Evolutionary conservation across 768 basidiomycete genomes (phyloP), one percentile per base, ranked within the genome.

Genomic region (Sarcomyxa edulis): DNA sequence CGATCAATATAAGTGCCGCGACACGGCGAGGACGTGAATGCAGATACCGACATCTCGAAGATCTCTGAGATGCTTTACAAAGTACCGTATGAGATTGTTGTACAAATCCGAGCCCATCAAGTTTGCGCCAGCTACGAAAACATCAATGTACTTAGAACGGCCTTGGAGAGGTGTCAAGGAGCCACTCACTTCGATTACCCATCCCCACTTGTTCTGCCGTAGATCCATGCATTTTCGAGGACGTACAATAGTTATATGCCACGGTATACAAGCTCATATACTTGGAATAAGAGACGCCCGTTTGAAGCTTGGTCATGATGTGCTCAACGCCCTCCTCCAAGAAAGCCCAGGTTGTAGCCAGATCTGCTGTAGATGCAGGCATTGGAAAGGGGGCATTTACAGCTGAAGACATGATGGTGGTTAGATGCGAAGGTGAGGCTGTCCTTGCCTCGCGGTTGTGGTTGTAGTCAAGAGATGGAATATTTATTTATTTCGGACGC

Each of bases 81-180:
- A 91, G 71, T 96, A 99, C 42, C 78, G 76, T 53, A 89, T 88
- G 56, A 99, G 76, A 60, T 93, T 85, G 58, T 92, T 90, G 61
- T 99, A 99, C 43, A 99, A 65, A 74, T 98, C 95, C 35, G 92
- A 87, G 39, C 95, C 95, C 88, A 95, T 95, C 61, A 97, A 58
- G 65, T 93, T 94, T 33, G 93, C 90, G 27, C 94, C 94, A 39
- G 85, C 85, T 87, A 55, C 33, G 37, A 30, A 44, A 14, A 20
- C 32, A 34, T 12, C n/a, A 40, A 43, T 39, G 46, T 49, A 46
- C 37, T 53, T 49, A 40, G 53, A 49, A 22, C 49, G 63, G 57
- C 66, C 68, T 62, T 43, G 27, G 25, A 30, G 22, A 16, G 6
- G 22, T 7, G 38, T 64, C 56, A 65, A 68, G 19, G 59, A 58